phyloP scores from a whole-genome alignment of 306 rosid genomes.

The Rubus parviflorus region DNA sequence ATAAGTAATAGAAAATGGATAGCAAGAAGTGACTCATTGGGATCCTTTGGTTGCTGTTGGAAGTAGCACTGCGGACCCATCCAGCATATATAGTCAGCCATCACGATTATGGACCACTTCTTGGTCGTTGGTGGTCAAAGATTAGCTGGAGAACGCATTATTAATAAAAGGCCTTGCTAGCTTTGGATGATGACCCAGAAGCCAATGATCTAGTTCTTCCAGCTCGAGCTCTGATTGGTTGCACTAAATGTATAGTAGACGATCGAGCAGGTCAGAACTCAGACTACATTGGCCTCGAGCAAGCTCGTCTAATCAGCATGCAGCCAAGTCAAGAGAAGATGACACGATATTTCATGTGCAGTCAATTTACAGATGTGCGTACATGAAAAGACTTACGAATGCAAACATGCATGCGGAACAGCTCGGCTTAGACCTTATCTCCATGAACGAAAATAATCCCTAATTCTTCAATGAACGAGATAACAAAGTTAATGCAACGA shows the following conservation, averaged over 20 bases:
- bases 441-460: too few relatives aligned
- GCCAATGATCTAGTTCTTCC: not conserved
- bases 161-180: not conserved
- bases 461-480: too few relatives aligned
- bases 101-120: not conserved
- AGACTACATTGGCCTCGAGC: not conserved
- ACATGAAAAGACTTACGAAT: too few relatives aligned
- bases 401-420: too few relatives aligned
- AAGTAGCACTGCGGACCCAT: constrained; percentile 50
- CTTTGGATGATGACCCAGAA: not conserved
- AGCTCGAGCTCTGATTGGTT: not conserved
- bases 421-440: too few relatives aligned
- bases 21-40: constrained; percentile 39
- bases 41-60: constrained; percentile 46
- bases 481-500: too few relatives aligned
- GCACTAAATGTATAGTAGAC: not conserved
- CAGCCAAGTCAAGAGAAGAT: too few relatives aligned
- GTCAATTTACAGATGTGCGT: too few relatives aligned
- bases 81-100: not conserved
- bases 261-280: not conserved
- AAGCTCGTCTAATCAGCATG: too few relatives aligned
- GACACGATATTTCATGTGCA: too few relatives aligned
- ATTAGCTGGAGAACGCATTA: not conserved
- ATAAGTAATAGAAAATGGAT: constrained; percentile 18
- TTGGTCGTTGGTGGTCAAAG: not conserved